Conservation (phyloP, 371 early-diverging fungal genomes). For the Mucor ambiguus region DNA sequence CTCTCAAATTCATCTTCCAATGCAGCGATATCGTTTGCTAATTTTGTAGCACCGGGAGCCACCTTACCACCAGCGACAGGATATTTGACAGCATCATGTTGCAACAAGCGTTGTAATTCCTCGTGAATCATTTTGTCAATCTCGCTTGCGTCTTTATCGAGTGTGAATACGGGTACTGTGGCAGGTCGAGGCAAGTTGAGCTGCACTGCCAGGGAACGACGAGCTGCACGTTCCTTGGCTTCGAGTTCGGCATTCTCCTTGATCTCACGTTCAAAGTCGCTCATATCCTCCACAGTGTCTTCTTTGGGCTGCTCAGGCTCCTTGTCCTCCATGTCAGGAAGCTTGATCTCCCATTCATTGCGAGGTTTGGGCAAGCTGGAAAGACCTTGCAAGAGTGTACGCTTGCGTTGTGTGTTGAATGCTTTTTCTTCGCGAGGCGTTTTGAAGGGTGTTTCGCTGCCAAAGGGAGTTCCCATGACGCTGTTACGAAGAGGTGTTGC, state of each 20-base stretch:
- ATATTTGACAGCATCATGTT: constrained; percentile 70
- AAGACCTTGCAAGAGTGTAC: constrained; percentile 58
- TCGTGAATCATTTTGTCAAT: constrained; percentile 53
- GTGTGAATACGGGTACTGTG: constrained; percentile 20
- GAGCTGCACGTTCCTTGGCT: constrained; percentile 53
- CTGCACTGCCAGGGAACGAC: constrained; percentile 78
- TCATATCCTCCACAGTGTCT: constrained; percentile 60
- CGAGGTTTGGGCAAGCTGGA: constrained; percentile 85
- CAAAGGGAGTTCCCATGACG: constrained; percentile 21
- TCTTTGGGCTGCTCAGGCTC: constrained; percentile 23
- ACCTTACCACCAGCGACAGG: constrained; percentile 66
- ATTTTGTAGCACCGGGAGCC: constrained; percentile 48
- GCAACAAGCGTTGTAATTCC: constrained; percentile 65
- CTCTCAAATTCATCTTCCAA: constrained; percentile 60
- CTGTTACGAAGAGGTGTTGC: constrained; percentile 33
- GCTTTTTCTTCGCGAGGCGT: constrained; percentile 60
- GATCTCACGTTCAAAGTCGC: constrained; percentile 64
- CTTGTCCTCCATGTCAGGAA: constrained; percentile 70
- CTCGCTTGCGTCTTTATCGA: constrained; percentile 10
- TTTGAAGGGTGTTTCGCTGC: constrained; percentile 45
- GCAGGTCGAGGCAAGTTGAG: constrained; percentile 80
- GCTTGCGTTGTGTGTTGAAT: constrained; percentile 54
- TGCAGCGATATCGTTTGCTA: constrained; percentile 33
- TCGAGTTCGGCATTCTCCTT: constrained; percentile 42
- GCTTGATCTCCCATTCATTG: constrained; percentile 91